Evolutionary conservation across 176 grass and related monocot species (phyloP), one percentile per base, ranked within the genome.

Genomic region (Canna indica): DNA sequence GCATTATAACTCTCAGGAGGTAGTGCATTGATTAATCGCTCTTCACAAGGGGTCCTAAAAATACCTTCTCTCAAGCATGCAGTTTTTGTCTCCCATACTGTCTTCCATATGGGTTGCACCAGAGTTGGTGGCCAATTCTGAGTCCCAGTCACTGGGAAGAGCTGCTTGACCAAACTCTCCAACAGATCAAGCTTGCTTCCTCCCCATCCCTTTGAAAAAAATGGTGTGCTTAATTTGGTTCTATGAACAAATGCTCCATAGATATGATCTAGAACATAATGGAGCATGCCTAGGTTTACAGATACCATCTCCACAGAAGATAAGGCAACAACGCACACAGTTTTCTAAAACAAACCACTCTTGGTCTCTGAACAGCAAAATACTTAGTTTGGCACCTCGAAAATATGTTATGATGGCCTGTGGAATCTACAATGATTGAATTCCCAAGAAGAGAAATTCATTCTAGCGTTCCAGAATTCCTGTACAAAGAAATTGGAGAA

Each of bases 151-250:
- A 83, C 75, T 13, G 86, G 86, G 31, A 99, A 99, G 17, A 99
- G 67, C 80, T 90, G 94, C 62, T 92, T 85, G 47, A 88, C 94
- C 77, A 93, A 90, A 65, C 73, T 84, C 80, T 97, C 89, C 59
- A 99, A 78, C 80, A 99, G 78, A 64, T 81, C 79, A 48, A 93
- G 89, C 67, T 85, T 91, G 75, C 83, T 85, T 47, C 84, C 86
- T 75, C 86, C 94, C 84, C 84, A 93, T 66, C 94, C 94, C 66
- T 90, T 88, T 13, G 86, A 99, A 82, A 99, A 93, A 81, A 99
- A 99, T 8, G 94, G 94, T 32, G 86, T 90, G 45, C 86, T 90
- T 67, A 92, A 60, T 75, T 87, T 97, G 0, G 89, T 85, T 54
- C 86, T 74, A 73, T 97, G 86, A 53, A 97, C 78, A 68, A 89